phyloP scores from a whole-genome alignment of 2,329 filamentous ascomycete genomes.

The Aureobasidium sp. region DNA sequence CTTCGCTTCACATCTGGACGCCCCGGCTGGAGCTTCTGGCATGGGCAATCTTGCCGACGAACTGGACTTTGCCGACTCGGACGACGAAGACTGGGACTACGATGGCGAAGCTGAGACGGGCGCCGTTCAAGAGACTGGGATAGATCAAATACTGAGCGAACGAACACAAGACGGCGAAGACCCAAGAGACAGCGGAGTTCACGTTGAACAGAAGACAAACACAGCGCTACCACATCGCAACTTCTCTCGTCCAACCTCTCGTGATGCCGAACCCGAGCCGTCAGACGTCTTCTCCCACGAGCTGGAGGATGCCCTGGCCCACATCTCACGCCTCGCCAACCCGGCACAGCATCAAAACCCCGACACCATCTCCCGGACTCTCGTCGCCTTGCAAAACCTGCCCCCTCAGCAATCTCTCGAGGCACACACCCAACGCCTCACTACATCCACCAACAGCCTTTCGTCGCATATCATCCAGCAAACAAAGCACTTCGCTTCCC shows the following conservation, averaged over 20 bases:
- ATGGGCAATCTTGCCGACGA: slow-evolving; percentile 76
- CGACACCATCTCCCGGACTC: slow-evolving; percentile 26
- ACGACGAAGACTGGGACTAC: slow-evolving; percentile 19
- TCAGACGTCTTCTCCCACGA: slow-evolving; percentile 30
- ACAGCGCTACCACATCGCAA: slow-evolving; percentile 27
- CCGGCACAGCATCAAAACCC: slow-evolving; percentile 22
- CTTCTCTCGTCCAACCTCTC: slow-evolving; percentile 21
- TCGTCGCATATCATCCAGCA: slow-evolving; percentile 69
- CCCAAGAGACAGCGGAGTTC: slow-evolving; percentile 39
- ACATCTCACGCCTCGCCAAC: slow-evolving; percentile 26
- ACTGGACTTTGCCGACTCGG: slow-evolving; percentile 60
- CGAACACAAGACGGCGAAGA: slow-evolving; percentile 25
- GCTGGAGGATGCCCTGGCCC: slow-evolving; percentile 28
- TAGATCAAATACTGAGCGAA: slow-evolving; percentile 17
- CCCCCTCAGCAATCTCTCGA: slow-evolving; percentile 28
- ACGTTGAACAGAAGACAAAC: slow-evolving; percentile 32
- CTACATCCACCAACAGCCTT: slow-evolving; percentile 36
- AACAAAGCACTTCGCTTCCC: slow-evolving; percentile 64
- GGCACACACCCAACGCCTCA: slow-evolving; percentile 26
- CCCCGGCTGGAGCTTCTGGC: slow-evolving; percentile 41
- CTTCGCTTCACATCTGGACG: slow-evolving; percentile 30
- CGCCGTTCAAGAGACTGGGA: background rate
- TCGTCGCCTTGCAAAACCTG: slow-evolving; percentile 27
- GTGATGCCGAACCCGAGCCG: slow-evolving; percentile 3
- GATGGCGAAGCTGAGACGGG: slow-evolving; percentile 7